phyloP scores from a whole-genome alignment of 768 basidiomycete genomes.

The Brasilioporus rufonigricans region DNA sequence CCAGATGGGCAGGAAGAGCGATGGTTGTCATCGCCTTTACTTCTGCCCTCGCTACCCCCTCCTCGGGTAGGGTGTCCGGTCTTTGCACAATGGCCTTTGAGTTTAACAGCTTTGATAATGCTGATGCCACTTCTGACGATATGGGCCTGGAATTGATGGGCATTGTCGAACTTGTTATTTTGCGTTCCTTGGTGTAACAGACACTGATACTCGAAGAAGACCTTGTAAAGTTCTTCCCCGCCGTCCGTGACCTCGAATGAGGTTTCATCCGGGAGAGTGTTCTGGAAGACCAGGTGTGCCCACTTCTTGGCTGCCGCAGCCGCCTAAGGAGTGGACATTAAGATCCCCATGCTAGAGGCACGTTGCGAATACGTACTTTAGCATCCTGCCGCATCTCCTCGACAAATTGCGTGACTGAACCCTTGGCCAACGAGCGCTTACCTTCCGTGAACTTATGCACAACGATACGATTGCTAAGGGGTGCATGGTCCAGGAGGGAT shows the following conservation, averaged over 20 bases:
- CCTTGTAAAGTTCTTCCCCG: conserved; percentile 12
- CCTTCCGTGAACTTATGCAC: not conserved
- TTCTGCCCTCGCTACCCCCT: not conserved
- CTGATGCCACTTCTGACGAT: conserved; percentile 7
- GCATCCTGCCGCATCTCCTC: conserved; percentile 5
- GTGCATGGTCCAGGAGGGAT: conserved; percentile 23
- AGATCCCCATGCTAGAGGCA: not conserved
- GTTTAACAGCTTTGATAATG: conserved; percentile 1
- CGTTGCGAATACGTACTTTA: conserved; percentile 13
- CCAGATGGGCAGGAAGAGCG: not conserved
- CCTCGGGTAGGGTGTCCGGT: not conserved
- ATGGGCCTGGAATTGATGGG: not conserved
- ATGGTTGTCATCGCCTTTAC: not conserved
- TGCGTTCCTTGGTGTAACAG: not conserved
- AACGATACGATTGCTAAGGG: conserved; percentile 7
- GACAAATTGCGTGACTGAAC: conserved; percentile 4
- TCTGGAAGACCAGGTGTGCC: conserved; percentile 10
- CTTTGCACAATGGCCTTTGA: not conserved
- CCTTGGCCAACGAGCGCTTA: not conserved
- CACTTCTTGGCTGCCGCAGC: conserved; percentile 12
- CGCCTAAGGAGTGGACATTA: conserved; percentile 8
- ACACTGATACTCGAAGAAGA: conserved; percentile 24
- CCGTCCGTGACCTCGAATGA: conserved; percentile 5
- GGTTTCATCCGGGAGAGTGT: not conserved
- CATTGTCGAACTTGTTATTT: not conserved